Base-by-base conservation (phyloP, 2,329 filamentous ascomycete genomes). In the Mycosphaerella sp. region DNA sequence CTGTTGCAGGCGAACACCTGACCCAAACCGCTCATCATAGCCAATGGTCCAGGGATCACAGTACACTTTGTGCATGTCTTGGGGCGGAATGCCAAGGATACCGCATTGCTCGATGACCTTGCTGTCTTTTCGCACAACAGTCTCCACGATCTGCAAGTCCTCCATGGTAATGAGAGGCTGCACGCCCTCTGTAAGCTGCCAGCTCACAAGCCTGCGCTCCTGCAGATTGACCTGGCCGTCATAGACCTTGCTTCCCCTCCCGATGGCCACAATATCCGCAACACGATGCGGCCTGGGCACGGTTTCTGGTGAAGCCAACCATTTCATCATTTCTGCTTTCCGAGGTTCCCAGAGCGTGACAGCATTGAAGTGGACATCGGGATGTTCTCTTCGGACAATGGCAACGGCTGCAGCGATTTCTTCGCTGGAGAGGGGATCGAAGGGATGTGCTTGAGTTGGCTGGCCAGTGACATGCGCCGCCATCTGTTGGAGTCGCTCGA, bases 1-100 rank as follows among this genome's bases (percentile, higher is more conserved):
- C 71, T 96, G 90, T 71, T 96, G 90, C 3, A 95, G 79, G 49
- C 90, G 83, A 39, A 88, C 76, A 39, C 75, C 75, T 66, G 73
- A 91, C 55, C 89, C 90, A 63, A 89, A 93, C 40, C 90, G 84
- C 72, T 94, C 87, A 62, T 96, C 90, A 66, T 89, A 95, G 43
- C 90, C 90, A 69, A 96, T 95, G 0, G 90, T 95, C 90, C 90
- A 96, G 78, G 81, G 89, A 67, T 96, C 90, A 70, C 89, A 95
- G 74, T 94, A 95, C 42, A 96, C 87, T 71, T 95, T 95, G 75
- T 93, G 75, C 90, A 96, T 95, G 54, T 95, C 87, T 59, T 86
- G 78, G 50, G 77, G 78, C 10, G 87, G 80, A 54, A 96, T 87
- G 1, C 90, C 90, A 53, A 89, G 79, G 53, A 95, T 79, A 6